Percentiles rank a stretch among this genome's conserved stretches.
Evolutionary conservation across 495 filamentous ascomycete genomes (phyloP).

Genomic region (Xylaria scruposa): DNA sequence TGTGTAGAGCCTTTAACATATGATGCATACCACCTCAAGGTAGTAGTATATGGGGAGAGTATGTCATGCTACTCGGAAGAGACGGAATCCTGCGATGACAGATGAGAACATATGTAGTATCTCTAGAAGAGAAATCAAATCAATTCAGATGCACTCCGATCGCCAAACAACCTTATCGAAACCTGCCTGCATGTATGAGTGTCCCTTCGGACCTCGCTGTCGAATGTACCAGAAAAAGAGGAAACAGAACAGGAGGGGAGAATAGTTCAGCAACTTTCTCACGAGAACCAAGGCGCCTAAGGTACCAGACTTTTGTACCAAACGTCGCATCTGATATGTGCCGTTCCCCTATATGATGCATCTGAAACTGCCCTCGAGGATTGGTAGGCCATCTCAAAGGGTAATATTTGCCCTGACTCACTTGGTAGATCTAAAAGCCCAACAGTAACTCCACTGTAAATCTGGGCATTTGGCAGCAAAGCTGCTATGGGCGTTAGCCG

Average conservation of each 20-base stretch:
- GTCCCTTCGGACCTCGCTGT: constrained; percentile 41
- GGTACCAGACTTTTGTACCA: constrained; percentile 28
- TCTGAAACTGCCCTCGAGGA: constrained; percentile 30
- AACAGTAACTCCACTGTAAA: constrained; percentile 29
- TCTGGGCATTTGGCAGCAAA: constrained; percentile 29
- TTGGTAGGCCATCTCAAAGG: constrained; percentile 30
- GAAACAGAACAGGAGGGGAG: constrained; percentile 37
- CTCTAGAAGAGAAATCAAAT: constrained; percentile 43
- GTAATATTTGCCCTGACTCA: constrained; percentile 27
- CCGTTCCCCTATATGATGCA: constrained; percentile 26
- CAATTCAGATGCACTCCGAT: constrained; percentile 55
- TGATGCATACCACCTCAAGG: constrained; percentile 1
- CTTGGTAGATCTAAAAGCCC: constrained; percentile 32
- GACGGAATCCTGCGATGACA: neutral
- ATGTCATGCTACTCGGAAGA: constrained; percentile 17
- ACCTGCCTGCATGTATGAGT: constrained; percentile 49
- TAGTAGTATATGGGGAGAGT: neutral
- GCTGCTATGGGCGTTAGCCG: constrained; percentile 1
- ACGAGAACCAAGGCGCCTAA: constrained; percentile 13
- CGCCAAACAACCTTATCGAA: constrained; percentile 55
- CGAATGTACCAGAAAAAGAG: constrained; percentile 49
- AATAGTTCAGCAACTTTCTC: constrained; percentile 15
- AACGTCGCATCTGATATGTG: constrained; percentile 17
- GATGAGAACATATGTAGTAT: constrained; percentile 12
- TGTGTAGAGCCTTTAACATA: neutral